Conservation (phyloP, 352 stramenopile genomes). For the Phytophthora boehmeriae region DNA sequence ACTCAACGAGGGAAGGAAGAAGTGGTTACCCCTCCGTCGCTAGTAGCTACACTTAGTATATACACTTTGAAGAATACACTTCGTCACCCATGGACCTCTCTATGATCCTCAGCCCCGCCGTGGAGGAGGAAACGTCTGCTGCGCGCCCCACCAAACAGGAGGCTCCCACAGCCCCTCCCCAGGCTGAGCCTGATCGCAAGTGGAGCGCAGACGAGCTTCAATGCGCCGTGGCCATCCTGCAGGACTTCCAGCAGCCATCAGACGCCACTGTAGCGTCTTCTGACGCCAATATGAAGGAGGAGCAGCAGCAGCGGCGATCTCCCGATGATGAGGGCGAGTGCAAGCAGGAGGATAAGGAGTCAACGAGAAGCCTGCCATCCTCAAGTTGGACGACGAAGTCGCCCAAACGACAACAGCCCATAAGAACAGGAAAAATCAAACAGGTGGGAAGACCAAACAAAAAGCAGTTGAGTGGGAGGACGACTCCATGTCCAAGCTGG, state of each 20-base stretch:
- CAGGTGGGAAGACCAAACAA: slow-evolving; percentile 9
- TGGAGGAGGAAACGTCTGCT: slow-evolving; percentile 36
- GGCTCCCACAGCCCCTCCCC: slow-evolving; percentile 4
- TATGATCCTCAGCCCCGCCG: slow-evolving; percentile 52
- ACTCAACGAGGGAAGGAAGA: slow-evolving; percentile 4
- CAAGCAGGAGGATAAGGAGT: slow-evolving; percentile 14
- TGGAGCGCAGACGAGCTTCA: slow-evolving; percentile 64
- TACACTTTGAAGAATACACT: neutral
- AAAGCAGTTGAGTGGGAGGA: slow-evolving; percentile 18
- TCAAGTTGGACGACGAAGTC: slow-evolving; percentile 10
- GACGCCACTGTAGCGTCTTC: slow-evolving; percentile 5
- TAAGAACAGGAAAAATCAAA: slow-evolving; percentile 8
- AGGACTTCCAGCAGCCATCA: slow-evolving; percentile 56
- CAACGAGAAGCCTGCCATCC: neutral
- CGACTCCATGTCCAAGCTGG: slow-evolving; percentile 53
- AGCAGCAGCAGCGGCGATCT: slow-evolving; percentile 15
- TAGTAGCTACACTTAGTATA: neutral
- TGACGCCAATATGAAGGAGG: slow-evolving; percentile 2
- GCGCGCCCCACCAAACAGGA: neutral
- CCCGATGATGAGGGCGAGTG: slow-evolving; percentile 20
- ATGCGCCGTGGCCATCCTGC: slow-evolving; percentile 66
- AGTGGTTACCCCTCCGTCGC: too few species aligned
- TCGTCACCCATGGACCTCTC: slow-evolving; percentile 51
- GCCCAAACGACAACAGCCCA: slow-evolving; percentile 7
- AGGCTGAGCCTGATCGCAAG: slow-evolving; percentile 19